Evolutionary conservation across 2,329 filamentous ascomycete genomes (phyloP).

Genomic region (Cladobotryum protrusum): DNA sequence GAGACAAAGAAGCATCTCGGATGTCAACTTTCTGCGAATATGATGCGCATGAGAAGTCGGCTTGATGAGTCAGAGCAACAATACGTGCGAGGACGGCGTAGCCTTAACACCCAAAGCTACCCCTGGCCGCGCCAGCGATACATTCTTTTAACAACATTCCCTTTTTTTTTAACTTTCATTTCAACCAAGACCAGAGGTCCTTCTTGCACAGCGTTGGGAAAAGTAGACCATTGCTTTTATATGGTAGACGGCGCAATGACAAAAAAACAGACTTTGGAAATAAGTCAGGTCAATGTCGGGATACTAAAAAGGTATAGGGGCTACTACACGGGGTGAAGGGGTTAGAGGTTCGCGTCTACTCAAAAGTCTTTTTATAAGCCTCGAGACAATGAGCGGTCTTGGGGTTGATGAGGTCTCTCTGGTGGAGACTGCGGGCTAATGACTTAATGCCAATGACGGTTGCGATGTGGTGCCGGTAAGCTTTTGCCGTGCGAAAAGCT

Average conservation of each 20-base stretch:
- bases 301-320: conserved; percentile 10
- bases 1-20: conserved; percentile 53
- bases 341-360: conserved; percentile 10
- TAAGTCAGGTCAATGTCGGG: conserved; percentile 7
- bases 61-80: conserved; percentile 15
- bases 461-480: background rate
- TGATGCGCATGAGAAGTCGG: conserved; percentile 22
- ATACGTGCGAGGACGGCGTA: conserved; percentile 44
- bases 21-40: conserved; percentile 44
- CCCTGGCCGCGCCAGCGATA: conserved; percentile 32
- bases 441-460: conserved; percentile 12
- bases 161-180: conserved; percentile 1
- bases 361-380: conserved; percentile 8
- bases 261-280: conserved; percentile 8
- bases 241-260: conserved; percentile 10
- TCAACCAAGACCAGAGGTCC: conserved; percentile 3
- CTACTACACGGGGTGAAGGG: conserved; percentile 5
- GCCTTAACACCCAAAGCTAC: conserved; percentile 25
- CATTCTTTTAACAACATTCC: conserved; percentile 5
- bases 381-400: conserved; percentile 1
- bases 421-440: conserved; percentile 8
- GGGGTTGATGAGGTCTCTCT: conserved; percentile 1
- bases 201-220: conserved; percentile 1
- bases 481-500: background rate
- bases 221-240: conserved; percentile 1